These are phyloP conservation scores for Aphanomyces stellatus DNA, from an alignment of 352 stramenopile species.

Conservation along the genomic window DNA sequence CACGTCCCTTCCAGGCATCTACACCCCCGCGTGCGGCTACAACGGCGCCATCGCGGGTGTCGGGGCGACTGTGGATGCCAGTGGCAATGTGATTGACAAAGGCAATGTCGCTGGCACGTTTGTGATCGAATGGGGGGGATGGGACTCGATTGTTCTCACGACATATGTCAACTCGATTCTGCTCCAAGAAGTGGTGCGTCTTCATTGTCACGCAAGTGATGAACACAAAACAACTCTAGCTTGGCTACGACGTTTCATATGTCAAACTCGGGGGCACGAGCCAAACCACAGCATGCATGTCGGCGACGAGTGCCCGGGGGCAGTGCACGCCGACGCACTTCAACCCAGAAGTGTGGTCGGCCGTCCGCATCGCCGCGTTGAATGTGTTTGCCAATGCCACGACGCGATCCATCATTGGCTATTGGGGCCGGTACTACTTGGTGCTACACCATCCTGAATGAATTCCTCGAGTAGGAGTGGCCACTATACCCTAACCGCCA, in stretches of 20 bases:
- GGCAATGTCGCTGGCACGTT: slow-evolving; percentile 27
- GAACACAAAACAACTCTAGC: not conserved
- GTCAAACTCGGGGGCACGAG: no score
- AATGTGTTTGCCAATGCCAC: slow-evolving; percentile 40
- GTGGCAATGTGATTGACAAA: slow-evolving; percentile 18
- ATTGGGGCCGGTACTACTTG: not conserved
- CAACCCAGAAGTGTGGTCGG: slow-evolving; percentile 49
- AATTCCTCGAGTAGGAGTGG: slow-evolving; percentile 21
- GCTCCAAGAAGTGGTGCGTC: slow-evolving; percentile 13
- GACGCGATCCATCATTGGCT: not conserved
- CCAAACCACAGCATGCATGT: not conserved
- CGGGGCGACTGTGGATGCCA: slow-evolving; percentile 6
- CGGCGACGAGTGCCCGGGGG: not conserved
- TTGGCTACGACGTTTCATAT: slow-evolving; percentile 8
- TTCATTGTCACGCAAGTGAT: not conserved
- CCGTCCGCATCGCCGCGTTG: slow-evolving; percentile 27
- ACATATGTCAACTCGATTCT: slow-evolving; percentile 41
- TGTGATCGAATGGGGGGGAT: slow-evolving; percentile 36
- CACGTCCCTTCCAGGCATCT: not conserved
- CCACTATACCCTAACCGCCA: slow-evolving; percentile 37
- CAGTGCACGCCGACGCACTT: slow-evolving; percentile 1
- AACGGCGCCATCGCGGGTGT: not conserved
- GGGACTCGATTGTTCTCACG: slow-evolving; percentile 30
- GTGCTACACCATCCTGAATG: no score
- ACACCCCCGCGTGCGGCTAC: not conserved